These are phyloP conservation scores for Elaeis oleifera DNA, from an alignment of 202 grass and related monocot species.

Conservation along the genomic window DNA sequence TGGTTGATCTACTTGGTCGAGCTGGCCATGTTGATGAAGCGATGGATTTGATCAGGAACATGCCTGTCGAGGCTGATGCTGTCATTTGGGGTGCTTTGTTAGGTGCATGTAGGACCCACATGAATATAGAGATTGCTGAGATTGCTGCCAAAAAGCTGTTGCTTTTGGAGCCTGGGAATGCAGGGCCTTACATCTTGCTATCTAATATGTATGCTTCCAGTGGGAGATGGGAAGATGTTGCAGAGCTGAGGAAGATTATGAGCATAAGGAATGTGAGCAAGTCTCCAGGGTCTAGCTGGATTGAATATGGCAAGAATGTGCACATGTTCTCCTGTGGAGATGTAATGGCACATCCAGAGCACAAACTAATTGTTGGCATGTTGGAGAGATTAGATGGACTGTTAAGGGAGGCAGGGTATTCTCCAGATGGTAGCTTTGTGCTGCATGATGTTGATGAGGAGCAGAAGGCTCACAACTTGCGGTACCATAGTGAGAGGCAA, in stretches of 20 bases:
- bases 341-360: slow-evolving; percentile 13
- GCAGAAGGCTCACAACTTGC: slow-evolving; percentile 22
- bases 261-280: slow-evolving; percentile 62
- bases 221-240: slow-evolving; percentile 70
- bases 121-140: slow-evolving; percentile 59
- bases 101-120: slow-evolving; percentile 67
- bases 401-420: slow-evolving; percentile 21
- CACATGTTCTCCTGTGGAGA: slow-evolving; percentile 29
- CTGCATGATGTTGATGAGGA: slow-evolving; percentile 29
- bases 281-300: slow-evolving; percentile 73
- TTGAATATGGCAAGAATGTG: slow-evolving; percentile 49
- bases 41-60: slow-evolving; percentile 48
- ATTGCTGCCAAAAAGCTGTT: slow-evolving; percentile 63
- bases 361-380: slow-evolving; percentile 7
- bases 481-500: slow-evolving; percentile 25
- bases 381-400: slow-evolving; percentile 18
- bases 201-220: slow-evolving; percentile 64
- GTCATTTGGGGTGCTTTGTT: slow-evolving; percentile 66
- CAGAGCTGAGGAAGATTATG: slow-evolving; percentile 51
- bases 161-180: slow-evolving; percentile 50
- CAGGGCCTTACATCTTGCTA: slow-evolving; percentile 58
- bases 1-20: slow-evolving; percentile 76
- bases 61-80: slow-evolving; percentile 54
- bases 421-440: slow-evolving; percentile 20
- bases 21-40: slow-evolving; percentile 49